Evolutionary conservation across 2,329 filamentous ascomycete species (phyloP), one percentile per base, ranked within the genome.

Genomic region (Fusarium sp.): DNA sequence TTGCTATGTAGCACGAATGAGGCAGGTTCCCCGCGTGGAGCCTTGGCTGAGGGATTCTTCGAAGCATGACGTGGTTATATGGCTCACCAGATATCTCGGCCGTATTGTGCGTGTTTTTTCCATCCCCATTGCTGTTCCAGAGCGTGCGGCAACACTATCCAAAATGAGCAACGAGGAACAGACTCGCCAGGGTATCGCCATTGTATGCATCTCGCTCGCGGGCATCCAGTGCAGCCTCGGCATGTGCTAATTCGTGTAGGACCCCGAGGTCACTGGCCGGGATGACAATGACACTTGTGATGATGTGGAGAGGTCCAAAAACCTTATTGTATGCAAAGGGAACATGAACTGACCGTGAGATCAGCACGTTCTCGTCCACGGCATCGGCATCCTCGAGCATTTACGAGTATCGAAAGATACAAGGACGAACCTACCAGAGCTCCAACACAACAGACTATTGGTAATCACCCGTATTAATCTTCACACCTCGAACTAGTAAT

Each of bases 401-500:
- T 13, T 74, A 61, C 2, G 69, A 70, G n/a, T 74, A 74, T 36
- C 71, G 69, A 3, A 67, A 57, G 22, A 73, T 74, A 6, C 71
- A 74, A 38, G 71, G 71, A 11, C 16, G 69, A 4, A 73, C 66
- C 8, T 74, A 65, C 10, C 66, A 74, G 16, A 65, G 25, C 5
- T 73, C 71, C 10, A 58, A 73, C 9, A 73, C 69, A 1, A 74
- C 71, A 16, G 63, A 74, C 13, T 74, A 74, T 35, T 74, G 66
- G 71, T 70, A 67, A 14, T 3, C 2, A 18, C 3, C 27, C 2
- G 1, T 29, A 3, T 29, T 13, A 4, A 20, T 18, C 1, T 3
- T 9, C 16, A 10, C 9, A 9, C 16, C 18, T 3, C 8, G 20
- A 20, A 18, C 10, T 14, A 8, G 4, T 5, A 0, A 18, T n/a